Evolutionary conservation across 192 early-diverging fungal genomes (phyloP).

Genomic region (Podila epicladia): DNA sequence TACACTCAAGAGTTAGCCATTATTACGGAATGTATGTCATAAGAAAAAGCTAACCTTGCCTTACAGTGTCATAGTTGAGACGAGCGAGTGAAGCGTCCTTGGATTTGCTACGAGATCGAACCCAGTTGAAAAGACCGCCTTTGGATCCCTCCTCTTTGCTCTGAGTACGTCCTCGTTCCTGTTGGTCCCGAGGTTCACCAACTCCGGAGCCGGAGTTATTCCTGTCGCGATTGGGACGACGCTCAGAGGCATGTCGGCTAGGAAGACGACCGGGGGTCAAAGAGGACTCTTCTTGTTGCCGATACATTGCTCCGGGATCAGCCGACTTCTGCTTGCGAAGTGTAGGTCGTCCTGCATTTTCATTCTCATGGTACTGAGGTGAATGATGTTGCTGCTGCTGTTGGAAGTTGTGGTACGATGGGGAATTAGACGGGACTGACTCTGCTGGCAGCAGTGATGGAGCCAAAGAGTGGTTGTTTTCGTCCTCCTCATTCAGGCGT

Average conservation of each 20-base stretch:
- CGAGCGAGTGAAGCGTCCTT: slow-evolving; percentile 23
- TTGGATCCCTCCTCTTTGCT: slow-evolving; percentile 24
- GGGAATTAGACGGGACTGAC: not conserved
- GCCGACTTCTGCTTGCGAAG: slow-evolving; percentile 38
- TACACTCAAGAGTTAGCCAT: too few species aligned
- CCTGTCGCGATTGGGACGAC: slow-evolving; percentile 15
- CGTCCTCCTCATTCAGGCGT: not conserved
- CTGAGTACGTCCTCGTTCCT: slow-evolving; percentile 26
- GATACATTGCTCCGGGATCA: slow-evolving; percentile 36
- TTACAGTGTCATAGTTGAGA: slow-evolving; percentile 33
- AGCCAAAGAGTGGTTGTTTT: slow-evolving; percentile 4
- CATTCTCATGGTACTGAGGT: not conserved
- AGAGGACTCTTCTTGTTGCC: slow-evolving; percentile 22
- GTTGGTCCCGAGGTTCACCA: not conserved
- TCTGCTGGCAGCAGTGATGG: slow-evolving; percentile 26
- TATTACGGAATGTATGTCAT: too few species aligned
- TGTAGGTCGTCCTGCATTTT: slow-evolving; percentile 1
- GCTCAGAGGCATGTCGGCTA: slow-evolving; percentile 35
- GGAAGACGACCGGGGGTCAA: slow-evolving; percentile 5
- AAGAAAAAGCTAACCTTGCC: not conserved
- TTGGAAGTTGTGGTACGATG: not conserved
- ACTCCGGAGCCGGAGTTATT: slow-evolving; percentile 9
- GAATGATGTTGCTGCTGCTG: not conserved
- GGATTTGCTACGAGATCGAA: slow-evolving; percentile 42
- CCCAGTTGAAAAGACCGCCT: slow-evolving; percentile 31